phyloP scores from a whole-genome alignment of 1,139 yeast genomes.

The Yamadazyma songkhlaensis region DNA sequence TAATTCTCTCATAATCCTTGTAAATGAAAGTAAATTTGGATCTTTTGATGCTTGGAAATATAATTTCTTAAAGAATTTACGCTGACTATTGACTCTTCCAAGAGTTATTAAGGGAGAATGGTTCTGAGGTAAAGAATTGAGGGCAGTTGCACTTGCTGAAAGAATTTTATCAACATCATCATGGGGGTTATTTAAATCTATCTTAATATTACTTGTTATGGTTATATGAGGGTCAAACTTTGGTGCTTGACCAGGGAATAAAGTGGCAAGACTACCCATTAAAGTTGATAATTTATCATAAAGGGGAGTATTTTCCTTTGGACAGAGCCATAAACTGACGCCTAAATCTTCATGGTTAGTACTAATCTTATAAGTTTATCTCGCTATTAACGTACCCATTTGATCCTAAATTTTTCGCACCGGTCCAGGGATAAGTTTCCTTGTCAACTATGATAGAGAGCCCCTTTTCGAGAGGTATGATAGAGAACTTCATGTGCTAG shows the following conservation, averaged over 20 bases:
- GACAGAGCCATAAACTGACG: conserved; percentile 77
- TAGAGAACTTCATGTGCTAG: no score
- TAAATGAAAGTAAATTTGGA: conserved; percentile 61
- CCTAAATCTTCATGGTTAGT: conserved; percentile 25
- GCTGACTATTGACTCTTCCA: conserved; percentile 37
- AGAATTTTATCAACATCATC: conserved; percentile 61
- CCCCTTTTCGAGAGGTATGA: no score
- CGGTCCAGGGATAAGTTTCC: no score
- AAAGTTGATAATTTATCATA: conserved; percentile 58
- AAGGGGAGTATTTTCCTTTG: conserved; percentile 52
- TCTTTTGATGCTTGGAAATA: conserved; percentile 55
- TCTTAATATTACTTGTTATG: conserved; percentile 56
- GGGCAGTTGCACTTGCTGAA: conserved; percentile 65
- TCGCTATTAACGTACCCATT: conserved; percentile 5
- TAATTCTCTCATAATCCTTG: conserved; percentile 67
- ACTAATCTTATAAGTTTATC: background rate
- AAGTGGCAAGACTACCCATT: conserved; percentile 62
- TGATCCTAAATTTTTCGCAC: background rate
- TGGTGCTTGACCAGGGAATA: conserved; percentile 68
- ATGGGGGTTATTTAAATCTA: conserved; percentile 39
- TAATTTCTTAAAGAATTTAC: conserved; percentile 59
- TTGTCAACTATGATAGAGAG: no score
- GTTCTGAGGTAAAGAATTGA: conserved; percentile 43
- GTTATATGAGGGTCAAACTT: conserved; percentile 77
- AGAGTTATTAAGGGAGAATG: conserved; percentile 37